Evolutionary conservation across 257 asterid genomes (phyloP), one percentile per base, ranked within the genome.

Genomic region (Cinchona pubescens): DNA sequence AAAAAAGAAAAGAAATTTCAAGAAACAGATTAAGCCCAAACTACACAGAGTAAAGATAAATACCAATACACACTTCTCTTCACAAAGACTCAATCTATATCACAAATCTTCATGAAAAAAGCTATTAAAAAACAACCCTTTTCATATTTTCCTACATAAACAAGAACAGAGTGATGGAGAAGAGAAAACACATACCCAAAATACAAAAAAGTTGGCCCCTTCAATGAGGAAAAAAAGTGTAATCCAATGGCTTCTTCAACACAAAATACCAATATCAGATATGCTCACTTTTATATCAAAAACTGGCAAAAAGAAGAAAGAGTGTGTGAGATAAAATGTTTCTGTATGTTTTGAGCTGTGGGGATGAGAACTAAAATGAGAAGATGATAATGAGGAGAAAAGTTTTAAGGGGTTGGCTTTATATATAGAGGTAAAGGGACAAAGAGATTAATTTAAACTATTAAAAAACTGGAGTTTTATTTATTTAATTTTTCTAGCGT

Each of bases 121-220:
- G 14, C 3, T 30, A 56, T 11, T 27, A 15, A 32, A 40, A 14
- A 48, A 15, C 7, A 5, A 18, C 29, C 25, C 30, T 43, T 19
- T 15, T 27, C 16, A 21, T 59, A 49, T 59, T 64, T 25, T n/a
- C 30, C 59, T 23, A 38, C 34, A 23, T 46, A 14, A 9, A 32
- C 7, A 15, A 48, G 51, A 34, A 29, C 40, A 25, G 49, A 35
- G 56, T 9, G 25, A 67, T 25, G 12, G 4, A 25, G 58, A 67
- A 43, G 58, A 65, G 3, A 75, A 75, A 69, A 43, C 45, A 60
- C 80, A 5, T 69, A 69, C 75, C 27, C 16, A 14, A 45, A 60
- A 29, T 16, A 55, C 49, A 60, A 46, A 76, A 71, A 76, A 46
- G 70, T 45, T 51, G 53, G 80, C 53, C 7, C 14, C 70, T 42